Base-by-base conservation (phyloP, 2,329 filamentous ascomycete species). In the Boeremia exigua region DNA sequence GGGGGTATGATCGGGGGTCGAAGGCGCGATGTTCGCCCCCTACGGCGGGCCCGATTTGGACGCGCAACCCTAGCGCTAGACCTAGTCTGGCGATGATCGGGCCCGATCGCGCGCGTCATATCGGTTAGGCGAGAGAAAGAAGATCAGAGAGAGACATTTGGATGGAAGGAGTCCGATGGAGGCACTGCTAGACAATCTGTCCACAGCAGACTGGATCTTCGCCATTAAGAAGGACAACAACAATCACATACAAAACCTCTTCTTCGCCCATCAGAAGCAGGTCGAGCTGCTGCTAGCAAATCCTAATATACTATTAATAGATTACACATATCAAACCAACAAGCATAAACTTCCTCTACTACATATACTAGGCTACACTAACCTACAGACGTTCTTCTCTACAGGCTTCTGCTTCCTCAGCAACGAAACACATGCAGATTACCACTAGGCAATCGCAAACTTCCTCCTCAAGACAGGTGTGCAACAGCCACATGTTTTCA, bases 331-430 rank as follows among this genome's bases (percentile, higher is more conserved):
- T 30, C 36, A 32, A 39, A 60, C 40, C 7, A 60, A 60, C 38
- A 59, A 59, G 52, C 49, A 58, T 30, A 60, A 45, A 42, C 58
- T 60, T 45, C 46, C 46, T 37, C 46, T 57, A 25, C 34, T 60
- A 23, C 44, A 60, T 17, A 60, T 53, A 58, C 58, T 57, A 0
- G 34, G 46, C 53, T 56, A 37, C 37, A 61, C 51, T 25, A 60
- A 58, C 28, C 47, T 60, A 28, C 48, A 60, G 58, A 60, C 54
- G 8, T 60, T 60, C 38, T 60, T 50, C 33, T 57, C 57, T 51
- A 46, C 57, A 36, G 54, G 58, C 49, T 60, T 60, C 54, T 57
- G 47, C 54, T 57, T 60, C 11, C 58, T 58, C 12, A 55, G 47
- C 25, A 58, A 53, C 12, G 33, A 58, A 36, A 57, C 54, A 10